Percentiles rank a stretch among this genome's conserved stretches.
Conservation (phyloP, 179 eudicot species). For the Gypsophila paniculata region DNA sequence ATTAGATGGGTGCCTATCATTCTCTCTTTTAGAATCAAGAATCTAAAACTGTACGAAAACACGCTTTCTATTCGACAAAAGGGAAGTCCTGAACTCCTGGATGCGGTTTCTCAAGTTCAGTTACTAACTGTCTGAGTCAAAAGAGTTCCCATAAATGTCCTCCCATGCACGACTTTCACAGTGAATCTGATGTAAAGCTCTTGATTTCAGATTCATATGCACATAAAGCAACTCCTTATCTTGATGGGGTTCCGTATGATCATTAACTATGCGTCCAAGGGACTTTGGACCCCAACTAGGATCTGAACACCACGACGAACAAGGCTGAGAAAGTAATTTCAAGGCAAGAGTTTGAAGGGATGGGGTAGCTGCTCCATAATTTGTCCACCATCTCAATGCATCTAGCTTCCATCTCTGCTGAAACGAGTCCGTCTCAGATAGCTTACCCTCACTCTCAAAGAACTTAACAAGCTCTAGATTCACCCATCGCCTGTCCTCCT, state of each 20-base stretch:
- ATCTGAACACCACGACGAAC: slow-evolving; percentile 17
- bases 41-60: slow-evolving; percentile 9
- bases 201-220: slow-evolving; percentile 19
- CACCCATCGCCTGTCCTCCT: slow-evolving; percentile 20
- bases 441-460: slow-evolving; percentile 10
- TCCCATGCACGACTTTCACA: slow-evolving; percentile 7
- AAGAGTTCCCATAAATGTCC: not conserved
- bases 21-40: not conserved
- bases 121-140: not conserved
- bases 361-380: slow-evolving; percentile 19
- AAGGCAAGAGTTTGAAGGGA: slow-evolving; percentile 20
- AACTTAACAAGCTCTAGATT: slow-evolving; percentile 19
- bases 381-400: slow-evolving; percentile 19
- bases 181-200: not conserved
- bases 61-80: not conserved
- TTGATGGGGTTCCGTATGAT: not conserved
- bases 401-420: slow-evolving; percentile 13
- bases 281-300: slow-evolving; percentile 12
- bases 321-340: slow-evolving; percentile 18
- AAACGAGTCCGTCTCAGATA: slow-evolving; percentile 17
- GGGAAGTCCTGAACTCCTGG: not conserved
- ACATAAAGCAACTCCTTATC: slow-evolving; percentile 19
- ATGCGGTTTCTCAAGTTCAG: not conserved
- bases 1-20: not conserved
- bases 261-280: not conserved